Percentiles rank a stretch among this genome's conserved stretches.
phyloP scores from a whole-genome alignment of 176 grass and related monocot species.

The Musa schizocarpa region DNA sequence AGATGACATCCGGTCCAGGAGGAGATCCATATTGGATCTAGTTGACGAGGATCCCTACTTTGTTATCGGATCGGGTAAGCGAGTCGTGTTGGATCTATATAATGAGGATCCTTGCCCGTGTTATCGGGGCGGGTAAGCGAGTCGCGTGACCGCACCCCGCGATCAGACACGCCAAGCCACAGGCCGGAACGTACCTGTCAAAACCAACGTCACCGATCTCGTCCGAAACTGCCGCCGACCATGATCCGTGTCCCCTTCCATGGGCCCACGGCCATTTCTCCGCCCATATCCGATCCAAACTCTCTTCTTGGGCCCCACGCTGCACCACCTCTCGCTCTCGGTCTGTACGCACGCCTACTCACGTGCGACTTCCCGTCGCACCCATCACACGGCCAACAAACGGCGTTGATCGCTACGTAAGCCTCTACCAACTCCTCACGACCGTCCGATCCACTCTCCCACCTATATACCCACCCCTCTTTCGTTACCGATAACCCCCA shows the following conservation, averaged over 20 bases:
- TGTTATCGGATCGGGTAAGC: no score
- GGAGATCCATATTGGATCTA: no score
- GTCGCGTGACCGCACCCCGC: no score
- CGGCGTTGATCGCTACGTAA: not conserved
- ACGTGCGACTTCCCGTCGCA: not conserved
- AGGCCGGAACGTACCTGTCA: not conserved
- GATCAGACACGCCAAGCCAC: no score
- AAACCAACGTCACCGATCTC: not conserved
- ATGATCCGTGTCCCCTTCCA: not conserved
- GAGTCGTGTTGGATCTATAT: no score
- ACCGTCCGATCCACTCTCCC: constrained; percentile 1
- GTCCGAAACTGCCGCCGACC: not conserved
- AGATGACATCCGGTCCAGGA: no score
- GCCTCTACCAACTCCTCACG: not conserved
- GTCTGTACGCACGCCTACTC: not conserved
- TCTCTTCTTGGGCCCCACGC: not conserved
- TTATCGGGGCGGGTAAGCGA: no score
- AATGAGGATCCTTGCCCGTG: no score
- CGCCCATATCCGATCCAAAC: not conserved
- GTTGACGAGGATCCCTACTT: no score
- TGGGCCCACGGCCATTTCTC: not conserved
- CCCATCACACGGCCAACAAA: not conserved
- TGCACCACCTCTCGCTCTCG: no score
- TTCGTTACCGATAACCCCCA: not conserved
- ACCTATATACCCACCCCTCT: not conserved